Evolutionary conservation across 2,329 filamentous ascomycete species (phyloP).

Genomic region (Fusarium chaquense): DNA sequence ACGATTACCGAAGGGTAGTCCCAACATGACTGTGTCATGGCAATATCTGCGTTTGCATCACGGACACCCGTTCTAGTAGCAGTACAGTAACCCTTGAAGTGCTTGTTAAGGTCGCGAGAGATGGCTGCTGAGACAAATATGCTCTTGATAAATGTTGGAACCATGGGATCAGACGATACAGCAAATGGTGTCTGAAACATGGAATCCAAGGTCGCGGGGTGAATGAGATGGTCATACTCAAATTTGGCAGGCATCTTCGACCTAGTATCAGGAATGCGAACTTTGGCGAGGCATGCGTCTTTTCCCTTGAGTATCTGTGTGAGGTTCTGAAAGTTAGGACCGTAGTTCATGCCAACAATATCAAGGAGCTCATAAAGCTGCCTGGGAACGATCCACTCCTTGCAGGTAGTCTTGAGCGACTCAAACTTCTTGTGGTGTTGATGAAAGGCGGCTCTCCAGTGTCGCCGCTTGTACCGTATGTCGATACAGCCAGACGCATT

Average conservation of each 20-base stretch:
- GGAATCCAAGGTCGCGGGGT: slow-evolving; percentile 68
- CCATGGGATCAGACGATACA: slow-evolving; percentile 60
- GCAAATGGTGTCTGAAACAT: slow-evolving; percentile 67
- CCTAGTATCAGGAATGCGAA: slow-evolving; percentile 63
- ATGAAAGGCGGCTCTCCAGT: slow-evolving; percentile 36
- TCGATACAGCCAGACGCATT: slow-evolving; percentile 55
- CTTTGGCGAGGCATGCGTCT: slow-evolving; percentile 52
- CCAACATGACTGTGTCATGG: slow-evolving; percentile 55
- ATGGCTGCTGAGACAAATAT: slow-evolving; percentile 60
- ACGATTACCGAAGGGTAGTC: slow-evolving; percentile 56
- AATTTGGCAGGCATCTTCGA: slow-evolving; percentile 65
- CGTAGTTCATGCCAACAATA: slow-evolving; percentile 65
- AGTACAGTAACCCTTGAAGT: slow-evolving; percentile 58
- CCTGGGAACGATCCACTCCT: slow-evolving; percentile 54
- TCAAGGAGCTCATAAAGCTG: slow-evolving; percentile 65
- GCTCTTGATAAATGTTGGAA: slow-evolving; percentile 60
- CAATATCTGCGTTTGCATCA: slow-evolving; percentile 58
- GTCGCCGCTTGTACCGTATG: slow-evolving; percentile 45
- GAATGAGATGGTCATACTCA: slow-evolving; percentile 67
- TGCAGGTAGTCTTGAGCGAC: slow-evolving; percentile 47
- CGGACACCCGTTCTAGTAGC: slow-evolving; percentile 53
- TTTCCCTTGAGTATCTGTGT: slow-evolving; percentile 50
- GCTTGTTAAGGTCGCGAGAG: slow-evolving; percentile 48
- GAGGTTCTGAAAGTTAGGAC: slow-evolving; percentile 63
- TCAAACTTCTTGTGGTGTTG: slow-evolving; percentile 43